Evolutionary conservation across 208 protist genomes (phyloP).

Genomic region (Leishmania gerbilli): DNA sequence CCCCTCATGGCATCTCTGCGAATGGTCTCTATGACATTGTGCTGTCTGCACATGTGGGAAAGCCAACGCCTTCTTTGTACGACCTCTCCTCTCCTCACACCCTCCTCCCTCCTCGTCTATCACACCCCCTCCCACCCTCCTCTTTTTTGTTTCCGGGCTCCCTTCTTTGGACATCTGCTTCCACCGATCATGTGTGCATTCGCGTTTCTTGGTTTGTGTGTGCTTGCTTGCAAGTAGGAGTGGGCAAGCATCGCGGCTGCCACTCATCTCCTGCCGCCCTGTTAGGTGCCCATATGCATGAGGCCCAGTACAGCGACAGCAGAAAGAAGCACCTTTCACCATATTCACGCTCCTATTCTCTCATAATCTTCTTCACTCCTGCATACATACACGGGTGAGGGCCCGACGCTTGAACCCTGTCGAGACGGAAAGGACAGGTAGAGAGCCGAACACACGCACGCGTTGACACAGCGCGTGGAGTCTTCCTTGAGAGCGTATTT

Average conservation of each 20-base stretch:
- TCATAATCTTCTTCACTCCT: background rate
- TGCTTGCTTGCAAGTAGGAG: background rate
- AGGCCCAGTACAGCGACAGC: background rate
- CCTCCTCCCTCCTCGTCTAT: background rate
- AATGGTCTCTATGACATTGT: background rate
- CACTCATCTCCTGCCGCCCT: background rate
- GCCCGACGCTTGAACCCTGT: background rate
- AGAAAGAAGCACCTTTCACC: background rate
- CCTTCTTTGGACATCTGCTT: background rate
- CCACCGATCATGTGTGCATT: background rate
- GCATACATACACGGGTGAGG: background rate
- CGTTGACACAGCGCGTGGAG: background rate
- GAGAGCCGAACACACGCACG: background rate
- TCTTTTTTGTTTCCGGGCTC: background rate
- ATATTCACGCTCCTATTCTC: background rate
- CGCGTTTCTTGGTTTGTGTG: background rate
- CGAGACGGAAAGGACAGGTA: background rate
- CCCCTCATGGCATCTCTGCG: background rate
- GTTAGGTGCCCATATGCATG: background rate
- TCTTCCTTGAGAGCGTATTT: background rate
- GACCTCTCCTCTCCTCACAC: background rate
- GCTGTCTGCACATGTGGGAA: background rate
- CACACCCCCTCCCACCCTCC: background rate
- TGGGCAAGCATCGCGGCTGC: background rate
- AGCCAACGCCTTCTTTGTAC: background rate